Base-by-base conservation (phyloP, 805 yeast genomes). In the Cyberlindnera sargentensis region DNA sequence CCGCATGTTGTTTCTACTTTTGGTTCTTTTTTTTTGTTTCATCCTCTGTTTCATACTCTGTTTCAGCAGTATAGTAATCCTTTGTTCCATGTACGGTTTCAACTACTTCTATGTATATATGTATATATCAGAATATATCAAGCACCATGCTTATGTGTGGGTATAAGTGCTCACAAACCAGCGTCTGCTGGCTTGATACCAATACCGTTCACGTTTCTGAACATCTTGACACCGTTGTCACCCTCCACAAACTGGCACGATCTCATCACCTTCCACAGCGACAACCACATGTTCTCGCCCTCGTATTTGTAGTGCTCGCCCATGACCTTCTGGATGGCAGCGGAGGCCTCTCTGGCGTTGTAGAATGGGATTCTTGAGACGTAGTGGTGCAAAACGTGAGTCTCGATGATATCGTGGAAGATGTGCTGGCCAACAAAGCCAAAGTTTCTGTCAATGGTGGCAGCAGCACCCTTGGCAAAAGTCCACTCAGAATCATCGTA, bases 401-500 rank as follows among this genome's bases (percentile, higher is more conserved):
- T 87, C 68, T 87, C 95, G 58, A 86, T 85, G 58, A 87, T 87
- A 63, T 84, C 95, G 65, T 87, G 95, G 80, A 86, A 82, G 57
- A 85, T 70, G 72, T 78, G 77, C 62, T 76, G 73, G 45, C 82
- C 84, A 42, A 78, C 60, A 47, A 78, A 75, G 8, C 82, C 82
- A 57, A 71, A 77, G 49, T 78, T 69, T 62, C 83, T 68, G 59
- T 78, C 84, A 48, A 78, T 75, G 32, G 84, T 78, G 37, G 82
- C 76, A 48, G 82, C 82, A 7, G 84, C 82, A 60, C 84, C 84
- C 56, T 78, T 68, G 45, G 82, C 82, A 52, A 78, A 78, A 45
- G 72, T 77, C 84, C 84, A 78, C 62, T 75, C 73, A 15, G 60
- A 55, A 41, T 69, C 72, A 38, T 69, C 73, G 60, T 78, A 78